Conservation (phyloP, 805 yeast genomes). For the Peterozyma xylosa region DNA sequence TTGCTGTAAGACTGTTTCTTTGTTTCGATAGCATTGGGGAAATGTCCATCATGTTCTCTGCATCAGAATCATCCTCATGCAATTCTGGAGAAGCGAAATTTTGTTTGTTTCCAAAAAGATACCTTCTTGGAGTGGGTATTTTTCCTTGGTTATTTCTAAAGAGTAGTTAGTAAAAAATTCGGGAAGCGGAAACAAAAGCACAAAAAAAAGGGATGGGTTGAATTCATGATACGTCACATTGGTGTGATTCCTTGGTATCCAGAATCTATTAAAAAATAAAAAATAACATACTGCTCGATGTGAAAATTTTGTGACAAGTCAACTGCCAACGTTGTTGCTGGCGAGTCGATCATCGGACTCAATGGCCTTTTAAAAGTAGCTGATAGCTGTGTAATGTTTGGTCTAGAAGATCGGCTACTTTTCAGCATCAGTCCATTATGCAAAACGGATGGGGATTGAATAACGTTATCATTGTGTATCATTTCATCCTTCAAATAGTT, state of each 20-base stretch:
- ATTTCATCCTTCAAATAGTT: no score
- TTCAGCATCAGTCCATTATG: conserved; percentile 8
- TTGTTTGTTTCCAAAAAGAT: conserved; percentile 6
- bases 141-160: conserved; percentile 3
- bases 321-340: conserved; percentile 29
- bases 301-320: conserved; percentile 30
- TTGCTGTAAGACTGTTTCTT: conserved; percentile 1
- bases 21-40: conserved; percentile 10
- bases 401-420: conserved; percentile 9
- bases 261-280: conserved; percentile 9
- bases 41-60: conserved; percentile 21
- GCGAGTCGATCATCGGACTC: conserved; percentile 31
- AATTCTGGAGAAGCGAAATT: background rate
- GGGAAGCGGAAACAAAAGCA: no score
- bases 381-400: conserved; percentile 14
- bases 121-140: conserved; percentile 14
- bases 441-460: conserved; percentile 17
- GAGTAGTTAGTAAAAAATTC: conserved; percentile 7
- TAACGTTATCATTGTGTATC: background rate
- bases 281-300: conserved; percentile 12
- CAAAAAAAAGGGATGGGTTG: no score
- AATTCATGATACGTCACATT: no score
- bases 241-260: conserved; percentile 7
- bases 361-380: conserved; percentile 23
- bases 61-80: conserved; percentile 3